Evolutionary conservation across 768 basidiomycete species (phyloP).

Genomic region (Lactarius deliciosus): DNA sequence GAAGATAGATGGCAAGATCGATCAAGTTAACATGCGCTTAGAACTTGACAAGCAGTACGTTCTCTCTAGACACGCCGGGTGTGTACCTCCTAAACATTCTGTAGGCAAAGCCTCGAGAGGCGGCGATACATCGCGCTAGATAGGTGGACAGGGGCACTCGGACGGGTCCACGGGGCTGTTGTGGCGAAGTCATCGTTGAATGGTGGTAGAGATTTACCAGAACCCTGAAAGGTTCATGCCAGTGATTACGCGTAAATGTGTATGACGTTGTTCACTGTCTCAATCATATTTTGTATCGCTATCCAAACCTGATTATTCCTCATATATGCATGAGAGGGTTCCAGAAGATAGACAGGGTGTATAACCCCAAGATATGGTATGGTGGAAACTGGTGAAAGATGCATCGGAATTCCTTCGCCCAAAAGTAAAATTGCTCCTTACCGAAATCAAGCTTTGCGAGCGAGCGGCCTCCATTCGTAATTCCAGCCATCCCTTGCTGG

Average conservation of each 20-base stretch:
- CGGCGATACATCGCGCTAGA: constrained; percentile 78
- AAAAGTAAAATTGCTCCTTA: constrained; percentile 9
- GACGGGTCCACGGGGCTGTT: constrained; percentile 72
- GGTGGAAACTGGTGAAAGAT: neutral
- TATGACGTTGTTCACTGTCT: constrained; percentile 13
- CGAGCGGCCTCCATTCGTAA: constrained; percentile 70
- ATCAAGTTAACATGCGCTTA: constrained; percentile 91
- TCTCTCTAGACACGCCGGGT: neutral
- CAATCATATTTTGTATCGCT: constrained; percentile 22
- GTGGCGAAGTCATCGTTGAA: constrained; percentile 61
- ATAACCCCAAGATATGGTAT: neutral
- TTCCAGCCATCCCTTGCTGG: constrained; percentile 81
- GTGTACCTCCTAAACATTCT: constrained; percentile 19
- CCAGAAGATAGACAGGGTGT: neutral
- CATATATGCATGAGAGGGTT: neutral
- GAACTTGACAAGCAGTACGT: constrained; percentile 86
- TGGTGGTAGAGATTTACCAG: constrained; percentile 22
- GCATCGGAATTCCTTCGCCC: neutral
- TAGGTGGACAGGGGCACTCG: constrained; percentile 81
- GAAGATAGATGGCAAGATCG: constrained; percentile 95
- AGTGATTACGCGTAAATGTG: constrained; percentile 3
- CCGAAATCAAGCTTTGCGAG: constrained; percentile 24
- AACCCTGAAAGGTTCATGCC: constrained; percentile 9
- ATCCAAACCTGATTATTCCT: constrained; percentile 1
- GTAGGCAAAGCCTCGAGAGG: constrained; percentile 83